These are phyloP conservation scores for Fusarium foetens DNA, from an alignment of 2,329 filamentous ascomycete species.

Conservation along the genomic window DNA sequence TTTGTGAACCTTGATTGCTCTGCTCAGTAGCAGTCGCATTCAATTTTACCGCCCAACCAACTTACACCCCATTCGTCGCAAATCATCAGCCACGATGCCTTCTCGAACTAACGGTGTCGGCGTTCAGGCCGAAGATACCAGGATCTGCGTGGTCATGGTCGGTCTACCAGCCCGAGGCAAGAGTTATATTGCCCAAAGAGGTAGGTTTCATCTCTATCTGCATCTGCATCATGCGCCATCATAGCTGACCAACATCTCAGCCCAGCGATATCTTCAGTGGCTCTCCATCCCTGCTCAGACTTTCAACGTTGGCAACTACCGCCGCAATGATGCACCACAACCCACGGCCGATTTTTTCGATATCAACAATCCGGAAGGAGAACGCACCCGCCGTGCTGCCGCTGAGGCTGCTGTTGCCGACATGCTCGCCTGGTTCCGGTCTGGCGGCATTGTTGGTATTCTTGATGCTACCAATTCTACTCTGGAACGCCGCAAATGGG, in stretches of 20 bases:
- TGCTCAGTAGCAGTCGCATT: constrained; percentile 30
- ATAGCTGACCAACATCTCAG: constrained; percentile 55
- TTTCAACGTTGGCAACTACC: constrained; percentile 98
- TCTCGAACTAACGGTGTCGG: constrained; percentile 71
- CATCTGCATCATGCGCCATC: background rate
- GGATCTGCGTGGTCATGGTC: constrained; percentile 99
- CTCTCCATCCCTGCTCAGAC: constrained; percentile 92
- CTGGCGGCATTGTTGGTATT: constrained; percentile 87
- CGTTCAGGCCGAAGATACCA: constrained; percentile 92
- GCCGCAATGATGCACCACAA: constrained; percentile 87
- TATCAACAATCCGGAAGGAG: constrained; percentile 86
- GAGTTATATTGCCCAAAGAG: constrained; percentile 97
- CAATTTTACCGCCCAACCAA: background rate
- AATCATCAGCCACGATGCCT: constrained; percentile 52
- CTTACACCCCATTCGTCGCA: background rate
- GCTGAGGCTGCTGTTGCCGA: constrained; percentile 92
- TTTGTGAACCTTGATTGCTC: constrained; percentile 18
- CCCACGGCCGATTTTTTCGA: constrained; percentile 97
- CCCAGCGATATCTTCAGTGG: constrained; percentile 95
- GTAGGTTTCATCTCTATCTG: constrained; percentile 60
- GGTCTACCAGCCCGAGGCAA: constrained; percentile 95
- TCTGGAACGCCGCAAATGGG: constrained; percentile 89
- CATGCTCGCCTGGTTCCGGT: constrained; percentile 92
- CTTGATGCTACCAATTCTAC: constrained; percentile 98
- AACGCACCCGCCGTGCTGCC: constrained; percentile 85